Conservation (phyloP, 2,329 filamentous ascomycete species). For the Cryphonectria parasitica region DNA sequence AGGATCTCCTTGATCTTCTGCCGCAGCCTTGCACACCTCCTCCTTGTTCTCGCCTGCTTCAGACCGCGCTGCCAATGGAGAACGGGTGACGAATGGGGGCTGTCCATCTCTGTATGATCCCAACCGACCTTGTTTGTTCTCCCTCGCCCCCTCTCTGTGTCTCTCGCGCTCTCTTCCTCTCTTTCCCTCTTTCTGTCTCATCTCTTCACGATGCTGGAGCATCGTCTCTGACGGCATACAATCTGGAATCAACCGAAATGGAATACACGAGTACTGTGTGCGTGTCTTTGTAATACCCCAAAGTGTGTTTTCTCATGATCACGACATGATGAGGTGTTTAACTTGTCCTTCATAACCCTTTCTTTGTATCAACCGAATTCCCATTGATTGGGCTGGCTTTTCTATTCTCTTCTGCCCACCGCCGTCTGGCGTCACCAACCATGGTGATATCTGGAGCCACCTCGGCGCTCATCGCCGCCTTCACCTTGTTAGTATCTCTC, state of each 20-base stretch:
- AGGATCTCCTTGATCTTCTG: conserved; percentile 16
- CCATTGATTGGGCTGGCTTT: conserved; percentile 53
- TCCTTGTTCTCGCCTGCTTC: conserved; percentile 20
- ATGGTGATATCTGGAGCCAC: conserved; percentile 52
- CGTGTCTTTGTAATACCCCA: conserved; percentile 35
- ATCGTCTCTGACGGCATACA: conserved; percentile 7
- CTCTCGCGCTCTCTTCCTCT: neutral
- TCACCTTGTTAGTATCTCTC: conserved; percentile 53
- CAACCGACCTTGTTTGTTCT: conserved; percentile 5
- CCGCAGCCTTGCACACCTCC: conserved; percentile 14
- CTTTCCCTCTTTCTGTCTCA: conserved; percentile 4
- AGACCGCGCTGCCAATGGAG: conserved; percentile 4
- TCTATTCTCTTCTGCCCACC: conserved; percentile 35
- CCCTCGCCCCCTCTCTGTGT: neutral
- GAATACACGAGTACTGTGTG: conserved; percentile 15
- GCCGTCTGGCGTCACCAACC: conserved; percentile 38
- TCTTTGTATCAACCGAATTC: conserved; percentile 38
- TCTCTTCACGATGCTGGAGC: neutral
- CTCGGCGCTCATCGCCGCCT: conserved; percentile 57
- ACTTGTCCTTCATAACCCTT: conserved; percentile 37
- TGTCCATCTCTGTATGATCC: conserved; percentile 9
- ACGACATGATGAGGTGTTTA: conserved; percentile 35
- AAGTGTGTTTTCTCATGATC: conserved; percentile 10
- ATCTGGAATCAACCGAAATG: conserved; percentile 6
- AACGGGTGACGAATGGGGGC: neutral